These are phyloP conservation scores for Coprinellus micaceus DNA, from an alignment of 768 basidiomycete species.

Conservation along the genomic window DNA sequence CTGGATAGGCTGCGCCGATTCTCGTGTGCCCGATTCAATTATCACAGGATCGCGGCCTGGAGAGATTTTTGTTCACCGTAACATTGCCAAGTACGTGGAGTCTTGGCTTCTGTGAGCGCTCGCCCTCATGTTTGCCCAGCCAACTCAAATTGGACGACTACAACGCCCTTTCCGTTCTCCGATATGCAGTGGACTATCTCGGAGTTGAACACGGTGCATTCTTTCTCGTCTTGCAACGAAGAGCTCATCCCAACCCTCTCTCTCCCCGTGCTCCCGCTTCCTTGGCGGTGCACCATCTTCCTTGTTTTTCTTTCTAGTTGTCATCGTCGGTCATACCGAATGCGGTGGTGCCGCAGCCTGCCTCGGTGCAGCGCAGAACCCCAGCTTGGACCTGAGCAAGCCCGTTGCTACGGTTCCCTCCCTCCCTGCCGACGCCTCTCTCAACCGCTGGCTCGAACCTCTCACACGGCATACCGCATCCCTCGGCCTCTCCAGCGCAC, in stretches of 20 bases:
- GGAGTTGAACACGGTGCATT: slow-evolving; percentile 75
- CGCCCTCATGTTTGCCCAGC: slow-evolving; percentile 30
- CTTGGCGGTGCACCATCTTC: slow-evolving; percentile 12
- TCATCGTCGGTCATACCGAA: slow-evolving; percentile 78
- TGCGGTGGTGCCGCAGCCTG: slow-evolving; percentile 76
- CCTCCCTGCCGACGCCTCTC: slow-evolving; percentile 39
- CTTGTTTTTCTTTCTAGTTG: slow-evolving; percentile 42
- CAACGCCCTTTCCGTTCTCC: slow-evolving; percentile 66
- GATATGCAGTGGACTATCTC: slow-evolving; percentile 67
- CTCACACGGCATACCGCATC: slow-evolving; percentile 51
- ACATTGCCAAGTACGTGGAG: slow-evolving; percentile 75
- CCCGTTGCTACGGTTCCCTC: slow-evolving; percentile 32
- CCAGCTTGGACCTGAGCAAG: slow-evolving; percentile 24
- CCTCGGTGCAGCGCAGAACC: slow-evolving; percentile 40
- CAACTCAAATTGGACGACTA: slow-evolving; percentile 73
- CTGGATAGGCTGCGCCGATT: slow-evolving; percentile 84
- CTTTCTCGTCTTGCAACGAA: slow-evolving; percentile 19
- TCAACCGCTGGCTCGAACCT: slow-evolving; percentile 71
- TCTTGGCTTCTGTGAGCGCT: slow-evolving; percentile 1
- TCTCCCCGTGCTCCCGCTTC: slow-evolving; percentile 8
- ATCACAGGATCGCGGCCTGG: slow-evolving; percentile 69
- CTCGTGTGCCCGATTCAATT: slow-evolving; percentile 78
- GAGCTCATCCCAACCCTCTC: slow-evolving; percentile 30
- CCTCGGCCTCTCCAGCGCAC: slow-evolving; percentile 38
- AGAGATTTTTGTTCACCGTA: slow-evolving; percentile 79